Percentiles rank a stretch among this genome's conserved stretches.
phyloP scores from a whole-genome alignment of 2,329 filamentous ascomycete species.

The Stagonosporopsis cucurbitacearum region DNA sequence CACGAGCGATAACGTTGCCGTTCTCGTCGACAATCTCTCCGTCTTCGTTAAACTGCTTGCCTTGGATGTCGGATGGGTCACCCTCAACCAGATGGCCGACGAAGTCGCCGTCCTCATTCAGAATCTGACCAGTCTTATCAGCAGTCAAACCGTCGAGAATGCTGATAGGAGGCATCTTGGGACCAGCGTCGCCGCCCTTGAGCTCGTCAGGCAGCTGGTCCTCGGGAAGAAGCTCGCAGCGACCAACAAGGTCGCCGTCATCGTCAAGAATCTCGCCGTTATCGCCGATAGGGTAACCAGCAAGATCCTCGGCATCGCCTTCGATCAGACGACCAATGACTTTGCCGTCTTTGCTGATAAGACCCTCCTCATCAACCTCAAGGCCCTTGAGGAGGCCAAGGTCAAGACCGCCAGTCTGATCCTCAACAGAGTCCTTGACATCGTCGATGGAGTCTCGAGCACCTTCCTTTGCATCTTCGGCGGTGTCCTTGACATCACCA shows the following conservation, averaged over 20 bases:
- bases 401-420: slow-evolving; percentile 48
- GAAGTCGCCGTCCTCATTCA: slow-evolving; percentile 59
- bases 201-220: slow-evolving; percentile 49
- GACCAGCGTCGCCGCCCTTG: slow-evolving; percentile 43
- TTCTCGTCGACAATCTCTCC: slow-evolving; percentile 63
- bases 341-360: slow-evolving; percentile 59
- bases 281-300: slow-evolving; percentile 60
- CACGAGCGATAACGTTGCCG: slow-evolving; percentile 61
- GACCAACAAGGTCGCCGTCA: slow-evolving; percentile 62
- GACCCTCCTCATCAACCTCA: slow-evolving; percentile 62
- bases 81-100: slow-evolving; percentile 57
- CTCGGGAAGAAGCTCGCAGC: slow-evolving; percentile 58
- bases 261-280: slow-evolving; percentile 64
- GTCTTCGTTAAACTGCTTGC: slow-evolving; percentile 58
- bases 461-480: slow-evolving; percentile 42
- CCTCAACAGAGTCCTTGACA: slow-evolving; percentile 35
- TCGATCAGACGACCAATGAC: slow-evolving; percentile 58
- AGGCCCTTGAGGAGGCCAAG: slow-evolving; percentile 58
- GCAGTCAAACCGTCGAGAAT: slow-evolving; percentile 58
- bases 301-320: slow-evolving; percentile 60
- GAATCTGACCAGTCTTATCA: slow-evolving; percentile 56
- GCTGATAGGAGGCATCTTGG: slow-evolving; percentile 53
- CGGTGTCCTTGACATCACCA: slow-evolving; percentile 32
- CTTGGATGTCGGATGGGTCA: slow-evolving; percentile 56
- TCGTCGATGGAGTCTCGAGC: slow-evolving; percentile 41